Evolutionary conservation across 1,139 yeast genomes (phyloP).

Genomic region (Pichia sp.): DNA sequence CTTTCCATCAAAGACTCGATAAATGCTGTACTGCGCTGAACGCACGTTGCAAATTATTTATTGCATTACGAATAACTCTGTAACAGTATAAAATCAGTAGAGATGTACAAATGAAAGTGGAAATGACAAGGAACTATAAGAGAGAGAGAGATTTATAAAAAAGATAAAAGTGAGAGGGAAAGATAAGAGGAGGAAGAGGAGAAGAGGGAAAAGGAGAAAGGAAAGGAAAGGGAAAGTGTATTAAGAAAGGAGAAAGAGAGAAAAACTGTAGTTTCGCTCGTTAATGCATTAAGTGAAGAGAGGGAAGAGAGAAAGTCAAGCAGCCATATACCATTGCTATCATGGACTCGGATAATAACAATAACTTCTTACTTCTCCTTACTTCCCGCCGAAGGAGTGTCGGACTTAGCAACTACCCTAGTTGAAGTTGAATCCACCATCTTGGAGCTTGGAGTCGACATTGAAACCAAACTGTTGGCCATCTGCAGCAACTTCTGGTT

Average conservation of each 20-base stretch:
- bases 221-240: slow-evolving; percentile 4
- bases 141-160: slow-evolving; percentile 1
- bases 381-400: too few species aligned
- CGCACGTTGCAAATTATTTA: too few species aligned
- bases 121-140: neutral
- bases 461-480: slow-evolving; percentile 91
- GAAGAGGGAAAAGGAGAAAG: slow-evolving; percentile 2
- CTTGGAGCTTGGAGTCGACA: slow-evolving; percentile 40
- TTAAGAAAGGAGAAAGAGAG: slow-evolving; percentile 1
- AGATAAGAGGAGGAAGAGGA: slow-evolving; percentile 2
- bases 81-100: slow-evolving; percentile 4
- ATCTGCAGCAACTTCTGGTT: slow-evolving; percentile 50
- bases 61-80: too few species aligned
- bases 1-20: too few species aligned
- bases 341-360: too few species aligned
- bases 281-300: neutral
- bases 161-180: slow-evolving; percentile 1
- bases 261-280: slow-evolving; percentile 2
- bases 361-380: too few species aligned
- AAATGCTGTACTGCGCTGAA: too few species aligned
- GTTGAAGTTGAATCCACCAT: slow-evolving; percentile 42
- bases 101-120: neutral
- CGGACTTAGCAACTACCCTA: too few species aligned
- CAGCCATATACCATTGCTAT: too few species aligned
- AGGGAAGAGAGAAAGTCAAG: neutral